Evolutionary conservation across 1,284 basidiomycete genomes (phyloP), one percentile per base, ranked within the genome.

Genomic region (Ganoderma lucidum): DNA sequence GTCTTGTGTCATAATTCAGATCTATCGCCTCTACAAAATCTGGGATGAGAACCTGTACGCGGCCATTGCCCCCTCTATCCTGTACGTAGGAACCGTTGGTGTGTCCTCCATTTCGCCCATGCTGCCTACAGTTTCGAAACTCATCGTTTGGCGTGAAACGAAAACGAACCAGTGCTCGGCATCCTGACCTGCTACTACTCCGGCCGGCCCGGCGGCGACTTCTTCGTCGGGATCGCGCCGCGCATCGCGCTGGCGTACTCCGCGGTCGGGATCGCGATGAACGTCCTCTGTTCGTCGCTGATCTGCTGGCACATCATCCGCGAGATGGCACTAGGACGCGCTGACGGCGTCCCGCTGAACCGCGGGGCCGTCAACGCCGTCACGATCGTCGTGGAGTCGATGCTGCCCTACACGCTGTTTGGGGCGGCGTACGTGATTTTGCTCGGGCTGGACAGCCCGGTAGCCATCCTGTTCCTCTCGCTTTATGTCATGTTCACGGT

Each of bases 401-500:
- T 70, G 55, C 68, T 73, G 51, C 72, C 74, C n/a, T 72, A 71
- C 69, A 65, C 64, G 30, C 41, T 71, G 32, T 67, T 65, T 8
- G 72, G 74, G 35, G 62, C 70, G 37, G 68, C 66, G 35, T 68
- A 65, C 65, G 66, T 75, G 51, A 63, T 69, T 19, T 58, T 68
- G 35, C 69, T 70, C 61, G 71, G 68, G 14, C 15, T 70, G 19
- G 39, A 67, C 39, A 72, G 67, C 64, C 69, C 69, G n/a, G 59
- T 66, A 10, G 64, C 65, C 3, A 65, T 75, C 14, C 56, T 71
- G 30, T 73, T 75, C 53, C 60, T 65, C 61, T 67, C 72, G 42
- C 44, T 72, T 30, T 75, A 73, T 28, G 69, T 58, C 44, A 73
- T 73, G 74, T 71, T 73, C 63, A 71, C 72, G 62, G 74, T 75